Conservation (phyloP, 441 rosid genomes). For the Pelargonium australe region DNA sequence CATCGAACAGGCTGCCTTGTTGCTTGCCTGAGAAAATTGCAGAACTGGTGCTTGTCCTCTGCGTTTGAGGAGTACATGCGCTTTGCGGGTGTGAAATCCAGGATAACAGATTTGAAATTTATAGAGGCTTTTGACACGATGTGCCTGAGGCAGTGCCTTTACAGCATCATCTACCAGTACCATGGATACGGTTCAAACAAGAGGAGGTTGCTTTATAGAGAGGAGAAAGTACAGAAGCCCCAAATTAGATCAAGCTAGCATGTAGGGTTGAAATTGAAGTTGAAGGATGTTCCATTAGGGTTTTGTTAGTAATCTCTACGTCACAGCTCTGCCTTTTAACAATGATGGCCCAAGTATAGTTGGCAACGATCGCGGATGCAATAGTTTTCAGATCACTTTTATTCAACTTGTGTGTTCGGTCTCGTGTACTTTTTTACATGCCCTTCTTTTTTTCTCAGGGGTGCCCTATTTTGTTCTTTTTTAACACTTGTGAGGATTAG, state of each 20-base stretch:
- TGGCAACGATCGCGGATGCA: no score
- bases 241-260: constrained; percentile 24
- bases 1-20: constrained; percentile 90
- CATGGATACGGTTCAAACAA: constrained; percentile 72
- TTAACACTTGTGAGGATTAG: no score
- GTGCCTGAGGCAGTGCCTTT: constrained; percentile 50
- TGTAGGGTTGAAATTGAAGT: no score
- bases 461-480: no score
- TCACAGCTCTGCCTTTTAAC: no score
- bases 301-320: no score
- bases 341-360: no score
- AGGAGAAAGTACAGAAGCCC: constrained; percentile 50
- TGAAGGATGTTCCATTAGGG: no score
- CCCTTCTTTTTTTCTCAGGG: no score
- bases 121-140: constrained; percentile 51
- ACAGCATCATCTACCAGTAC: constrained; percentile 67
- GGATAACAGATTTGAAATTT: constrained; percentile 52
- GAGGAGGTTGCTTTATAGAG: constrained; percentile 59
- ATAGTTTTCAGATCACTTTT: no score
- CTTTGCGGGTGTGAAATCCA: constrained; percentile 64
- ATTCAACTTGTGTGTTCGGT: no score
- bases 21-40: constrained; percentile 84
- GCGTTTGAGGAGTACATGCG: constrained; percentile 66
- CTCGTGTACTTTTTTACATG: no score
- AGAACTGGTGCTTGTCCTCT: constrained; percentile 75